Base-by-base conservation (phyloP, 176 grass and related monocot species). In the Aegilops sharonensis region DNA sequence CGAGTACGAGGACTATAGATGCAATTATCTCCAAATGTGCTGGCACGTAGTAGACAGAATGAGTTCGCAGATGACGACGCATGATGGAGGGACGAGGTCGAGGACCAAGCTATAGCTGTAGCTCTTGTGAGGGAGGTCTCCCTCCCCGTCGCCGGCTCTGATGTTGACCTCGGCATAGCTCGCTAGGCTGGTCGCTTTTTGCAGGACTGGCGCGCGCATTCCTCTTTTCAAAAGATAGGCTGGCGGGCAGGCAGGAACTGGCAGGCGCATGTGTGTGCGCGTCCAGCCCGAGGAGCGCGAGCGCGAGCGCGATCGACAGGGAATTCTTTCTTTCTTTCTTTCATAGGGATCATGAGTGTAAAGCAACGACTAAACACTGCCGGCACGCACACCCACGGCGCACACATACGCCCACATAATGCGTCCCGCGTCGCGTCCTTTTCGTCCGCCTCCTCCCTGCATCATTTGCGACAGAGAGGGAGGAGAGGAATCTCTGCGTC, bases 261-360 rank as follows among this genome's bases (percentile, higher is more conserved):
- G 65, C 70, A 81, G 24, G 84, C 75, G 67, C 89, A 87, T 90
- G 89, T 90, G 89, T 87, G 89, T 59, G 14, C 60, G 89, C 80
- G 20, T 74, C 54, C 29, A 45, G 15, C 78, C 80, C 85, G 89
- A 90, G 84, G 89, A 18, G 13, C 8, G 17, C 30, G 30, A 31
- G 30, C 6, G 48, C 18, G 18, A 11, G 13, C 12, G 31, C 13
- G 13, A 67, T 67, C 21, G 63, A 43, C 88, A 54, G 50, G 14
- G 14, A 5, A 11, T 65, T 77, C 72, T 27, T 64, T 45, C 72
- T 27, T 77, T 73, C 76, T 27, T 27, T 27, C 27, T 29, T 77
- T 80, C 77, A 35, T 79, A 31, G 85, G 80, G 80, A 90, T 87
- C 89, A 90, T 87, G 84, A 87, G 59, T 66, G 63, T 32, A 72